Evolutionary conservation across 2,329 filamentous ascomycete species (phyloP).

Genomic region (Botrytis sinoallii): DNA sequence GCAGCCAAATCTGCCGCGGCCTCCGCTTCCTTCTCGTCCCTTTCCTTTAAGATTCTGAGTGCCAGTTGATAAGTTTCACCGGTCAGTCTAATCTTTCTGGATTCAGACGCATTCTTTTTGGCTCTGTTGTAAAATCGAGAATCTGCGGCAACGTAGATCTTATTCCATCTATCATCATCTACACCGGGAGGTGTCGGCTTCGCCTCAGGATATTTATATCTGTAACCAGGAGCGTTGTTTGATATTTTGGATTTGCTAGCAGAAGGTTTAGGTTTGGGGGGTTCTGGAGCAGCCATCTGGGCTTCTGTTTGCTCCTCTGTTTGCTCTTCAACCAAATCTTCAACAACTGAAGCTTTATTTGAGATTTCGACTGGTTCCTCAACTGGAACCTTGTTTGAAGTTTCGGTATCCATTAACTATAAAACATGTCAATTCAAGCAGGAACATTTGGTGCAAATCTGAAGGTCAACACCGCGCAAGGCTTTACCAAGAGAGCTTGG

Average conservation of each 20-base stretch:
- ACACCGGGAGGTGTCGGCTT: slow-evolving; percentile 35
- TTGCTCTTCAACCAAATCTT: neutral
- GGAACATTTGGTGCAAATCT: neutral
- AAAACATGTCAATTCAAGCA: slow-evolving; percentile 5
- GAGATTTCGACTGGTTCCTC: neutral
- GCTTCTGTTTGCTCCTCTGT: neutral
- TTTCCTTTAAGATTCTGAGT: slow-evolving; percentile 32
- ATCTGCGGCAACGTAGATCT: slow-evolving; percentile 36
- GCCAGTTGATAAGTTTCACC: slow-evolving; percentile 33
- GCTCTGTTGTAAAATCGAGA: slow-evolving; percentile 36
- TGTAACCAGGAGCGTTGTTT: slow-evolving; percentile 31
- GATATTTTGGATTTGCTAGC: slow-evolving; percentile 12
- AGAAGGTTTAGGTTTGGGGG: neutral
- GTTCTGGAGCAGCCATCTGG: neutral
- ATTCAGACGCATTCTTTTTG: slow-evolving; percentile 31
- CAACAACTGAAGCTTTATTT: neutral
- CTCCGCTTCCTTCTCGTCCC: slow-evolving; percentile 28
- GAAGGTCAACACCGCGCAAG: slow-evolving; percentile 4
- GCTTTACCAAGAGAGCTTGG: neutral
- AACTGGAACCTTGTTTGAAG: neutral
- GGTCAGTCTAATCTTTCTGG: slow-evolving; percentile 29
- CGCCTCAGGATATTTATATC: slow-evolving; percentile 37
- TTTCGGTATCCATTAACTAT: neutral
- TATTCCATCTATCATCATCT: slow-evolving; percentile 35
- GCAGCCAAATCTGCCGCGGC: slow-evolving; percentile 18